Percentiles rank a stretch among this genome's conserved stretches.
These are phyloP conservation scores for Acanthochlamys bracteata DNA, from an alignment of 106 monocot genomes.

Conservation along the genomic window DNA sequence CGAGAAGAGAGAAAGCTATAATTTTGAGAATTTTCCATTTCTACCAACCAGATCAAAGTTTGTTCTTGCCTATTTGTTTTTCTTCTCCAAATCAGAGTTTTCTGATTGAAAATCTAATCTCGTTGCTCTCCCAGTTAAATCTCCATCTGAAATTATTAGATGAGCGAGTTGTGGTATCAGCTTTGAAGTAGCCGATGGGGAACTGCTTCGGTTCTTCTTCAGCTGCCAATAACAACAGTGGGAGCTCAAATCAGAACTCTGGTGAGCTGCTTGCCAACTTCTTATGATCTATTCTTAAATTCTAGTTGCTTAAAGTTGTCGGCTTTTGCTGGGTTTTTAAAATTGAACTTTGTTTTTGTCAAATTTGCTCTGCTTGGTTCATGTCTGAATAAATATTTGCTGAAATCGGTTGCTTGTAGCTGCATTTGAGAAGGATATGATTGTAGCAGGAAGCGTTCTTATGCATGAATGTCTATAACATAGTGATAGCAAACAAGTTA, in stretches of 20 bases:
- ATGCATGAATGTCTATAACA: neutral
- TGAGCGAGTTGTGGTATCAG: constrained; percentile 2
- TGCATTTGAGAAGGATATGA: neutral
- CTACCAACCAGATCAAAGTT: too few relatives aligned
- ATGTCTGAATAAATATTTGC: neutral
- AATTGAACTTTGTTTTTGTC: neutral
- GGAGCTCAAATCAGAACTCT: constrained; percentile 27
- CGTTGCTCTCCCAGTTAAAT: neutral
- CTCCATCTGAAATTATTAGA: neutral
- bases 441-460: neutral
- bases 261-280: constrained; percentile 12
- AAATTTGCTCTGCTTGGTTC: neutral
- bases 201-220: constrained; percentile 37
- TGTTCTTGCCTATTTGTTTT: too few relatives aligned
- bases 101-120: too few relatives aligned
- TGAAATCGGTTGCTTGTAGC: neutral
- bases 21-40: too few relatives aligned
- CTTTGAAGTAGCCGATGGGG: constrained; percentile 35
- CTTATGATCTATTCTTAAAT: neutral
- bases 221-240: constrained; percentile 2
- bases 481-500: neutral
- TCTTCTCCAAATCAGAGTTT: too few relatives aligned
- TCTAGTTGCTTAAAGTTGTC: neutral
- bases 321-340: neutral
- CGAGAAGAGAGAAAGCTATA: too few relatives aligned